A percentile compares a stretch with the other conserved stretches of the same genome.
Conservation (phyloP, 805 yeast species). For the Millerozyma miso region DNA sequence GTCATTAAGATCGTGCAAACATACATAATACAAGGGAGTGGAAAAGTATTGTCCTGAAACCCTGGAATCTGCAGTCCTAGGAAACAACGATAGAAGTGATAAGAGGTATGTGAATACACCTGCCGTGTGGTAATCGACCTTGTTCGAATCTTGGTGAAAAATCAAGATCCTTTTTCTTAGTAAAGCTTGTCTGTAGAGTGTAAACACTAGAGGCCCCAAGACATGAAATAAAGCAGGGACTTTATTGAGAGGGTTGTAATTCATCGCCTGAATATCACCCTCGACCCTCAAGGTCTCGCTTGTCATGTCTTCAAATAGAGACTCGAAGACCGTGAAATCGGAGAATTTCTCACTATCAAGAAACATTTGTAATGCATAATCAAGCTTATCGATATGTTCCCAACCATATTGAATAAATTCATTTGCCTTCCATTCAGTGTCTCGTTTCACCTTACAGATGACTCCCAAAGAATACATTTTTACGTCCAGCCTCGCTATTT, state of each 20-base stretch:
- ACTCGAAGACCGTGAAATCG: conserved; percentile 15
- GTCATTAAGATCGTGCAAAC: conserved; percentile 48
- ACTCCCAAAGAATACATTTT: conserved; percentile 39
- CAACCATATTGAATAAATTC: conserved; percentile 33
- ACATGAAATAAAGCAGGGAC: conserved; percentile 43
- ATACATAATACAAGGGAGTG: conserved; percentile 58
- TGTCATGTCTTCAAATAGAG: conserved; percentile 12
- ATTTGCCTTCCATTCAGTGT: conserved; percentile 30
- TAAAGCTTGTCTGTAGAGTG: conserved; percentile 59
- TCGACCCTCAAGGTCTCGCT: conserved; percentile 3
- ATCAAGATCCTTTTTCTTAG: conserved; percentile 54
- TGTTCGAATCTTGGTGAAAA: conserved; percentile 26
- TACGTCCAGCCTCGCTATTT: conserved; percentile 21
- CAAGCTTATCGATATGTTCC: conserved; percentile 31
- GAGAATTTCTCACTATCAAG: conserved; percentile 13
- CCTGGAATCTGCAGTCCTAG: conserved; percentile 43
- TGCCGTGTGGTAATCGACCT: conserved; percentile 14
- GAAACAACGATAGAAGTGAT: conserved; percentile 59
- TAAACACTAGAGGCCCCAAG: conserved; percentile 64
- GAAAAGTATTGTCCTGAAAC: conserved; percentile 15
- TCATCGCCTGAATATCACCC: conserved; percentile 7
- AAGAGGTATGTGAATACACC: conserved; percentile 55
- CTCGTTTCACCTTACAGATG: conserved; percentile 25
- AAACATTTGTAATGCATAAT: conserved; percentile 19
- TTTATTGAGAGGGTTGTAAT: conserved; percentile 40